Base-by-base conservation (phyloP, 2,329 filamentous ascomycete species). In the Lasiodiplodia citricola region DNA sequence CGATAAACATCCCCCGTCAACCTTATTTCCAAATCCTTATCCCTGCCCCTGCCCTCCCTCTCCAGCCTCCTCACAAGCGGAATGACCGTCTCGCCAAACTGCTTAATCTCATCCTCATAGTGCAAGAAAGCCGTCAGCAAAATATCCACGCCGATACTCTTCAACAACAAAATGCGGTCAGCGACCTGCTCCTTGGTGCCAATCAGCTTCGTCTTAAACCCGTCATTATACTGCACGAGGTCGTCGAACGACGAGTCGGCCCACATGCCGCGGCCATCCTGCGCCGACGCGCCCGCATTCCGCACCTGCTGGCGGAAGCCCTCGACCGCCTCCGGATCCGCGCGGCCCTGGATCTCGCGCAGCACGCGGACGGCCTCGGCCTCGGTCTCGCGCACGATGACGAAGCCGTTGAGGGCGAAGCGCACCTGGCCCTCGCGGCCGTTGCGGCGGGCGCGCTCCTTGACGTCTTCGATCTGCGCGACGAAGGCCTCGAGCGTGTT, bases 131-230 rank as follows among this genome's bases (percentile, higher is more conserved):
- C 84, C 0, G 81, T 80, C 69, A 87, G 68, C 67, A 82, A 72
- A 58, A 87, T 77, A 69, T 83, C 75, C 16, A 82, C 76, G 1
- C 81, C 76, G 69, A 85, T 69, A 71, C 80, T 80, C 80, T 86
- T 82, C 66, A 86, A 72, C 71, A 86, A 69, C 47, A 85, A 70
- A 47, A 86, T 84, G 4, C 84, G 75, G 70, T 86, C 83, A 0
- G 83, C 83, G 60, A 86, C 83, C 73, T 86, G 83, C 73, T 85
- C 82, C 70, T 82, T 83, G 0, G 84, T 86, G 0, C 84, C 84
- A 54, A 86, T 85, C 31, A 86, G 73, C 74, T 85, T 86, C 3
- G 84, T 86, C 77, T 86, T 86, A 75, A 87, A 87, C 2, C 85
- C 85, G 72, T 86, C 84, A 56, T 87, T 87, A 71, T 86, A 86